Percentiles rank a stretch among this genome's conserved stretches.
These are phyloP conservation scores for Arbutus unedo DNA, from an alignment of 148 eudicot genomes.

Conservation along the genomic window DNA sequence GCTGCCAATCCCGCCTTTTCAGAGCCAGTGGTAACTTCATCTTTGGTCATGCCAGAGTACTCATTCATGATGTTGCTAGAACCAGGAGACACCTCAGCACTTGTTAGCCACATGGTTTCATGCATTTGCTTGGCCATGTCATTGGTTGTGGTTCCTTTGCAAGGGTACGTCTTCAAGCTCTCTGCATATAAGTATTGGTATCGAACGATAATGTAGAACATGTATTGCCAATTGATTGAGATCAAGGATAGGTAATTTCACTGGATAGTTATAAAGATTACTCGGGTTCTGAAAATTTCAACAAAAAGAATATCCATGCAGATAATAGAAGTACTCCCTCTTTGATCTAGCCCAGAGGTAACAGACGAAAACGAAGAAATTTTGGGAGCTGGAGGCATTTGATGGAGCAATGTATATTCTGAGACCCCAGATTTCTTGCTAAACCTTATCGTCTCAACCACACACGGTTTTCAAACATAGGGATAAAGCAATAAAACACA, in stretches of 20 bases:
- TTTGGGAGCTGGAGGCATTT: neutral
- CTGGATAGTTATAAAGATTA: neutral
- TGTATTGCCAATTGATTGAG: neutral
- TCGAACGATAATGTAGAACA: neutral
- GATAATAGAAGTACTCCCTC: neutral
- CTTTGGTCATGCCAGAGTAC: neutral
- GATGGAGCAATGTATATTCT: neutral
- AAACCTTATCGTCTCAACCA: neutral
- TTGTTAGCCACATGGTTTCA: neutral
- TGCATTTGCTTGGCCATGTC: slow-evolving; percentile 1
- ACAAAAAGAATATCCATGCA: neutral
- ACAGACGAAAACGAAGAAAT: neutral
- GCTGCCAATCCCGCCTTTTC: neutral
- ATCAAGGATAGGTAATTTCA: neutral
- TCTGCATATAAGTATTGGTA: slow-evolving; percentile 22
- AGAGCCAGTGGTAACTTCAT: neutral
- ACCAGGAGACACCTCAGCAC: neutral
- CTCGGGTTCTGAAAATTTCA: neutral
- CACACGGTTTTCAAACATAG: neutral
- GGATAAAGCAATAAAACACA: neutral
- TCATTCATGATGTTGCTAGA: neutral
- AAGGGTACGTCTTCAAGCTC: slow-evolving; percentile 31
- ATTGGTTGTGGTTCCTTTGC: neutral
- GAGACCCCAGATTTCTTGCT: neutral
- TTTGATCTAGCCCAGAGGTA: neutral